phyloP scores from a whole-genome alignment of 495 filamentous ascomycete genomes.

The Tuber borchii region DNA sequence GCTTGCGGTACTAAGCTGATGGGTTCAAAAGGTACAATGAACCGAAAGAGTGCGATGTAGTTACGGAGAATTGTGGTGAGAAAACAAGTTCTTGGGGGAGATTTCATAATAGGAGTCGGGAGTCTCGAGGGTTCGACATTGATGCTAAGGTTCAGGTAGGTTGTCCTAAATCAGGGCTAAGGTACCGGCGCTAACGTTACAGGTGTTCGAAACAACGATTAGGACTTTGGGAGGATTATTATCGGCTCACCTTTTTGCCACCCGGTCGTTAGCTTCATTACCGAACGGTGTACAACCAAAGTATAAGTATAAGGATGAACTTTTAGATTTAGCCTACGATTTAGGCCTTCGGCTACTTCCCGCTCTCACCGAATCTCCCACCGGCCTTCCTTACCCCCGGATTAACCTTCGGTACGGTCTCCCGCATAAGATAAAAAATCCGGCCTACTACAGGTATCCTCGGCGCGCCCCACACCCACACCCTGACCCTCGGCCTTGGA shows the following conservation, averaged over 20 bases:
- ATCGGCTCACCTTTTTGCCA: constrained; percentile 86
- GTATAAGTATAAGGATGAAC: constrained; percentile 82
- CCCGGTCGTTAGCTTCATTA: constrained; percentile 53
- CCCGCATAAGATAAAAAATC: constrained; percentile 51
- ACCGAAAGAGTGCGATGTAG: constrained; percentile 70
- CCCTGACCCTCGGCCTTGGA: constrained; percentile 32
- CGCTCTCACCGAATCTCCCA: constrained; percentile 74
- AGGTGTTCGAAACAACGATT: constrained; percentile 97
- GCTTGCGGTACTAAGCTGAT: constrained; percentile 17
- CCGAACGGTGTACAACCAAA: constrained; percentile 31
- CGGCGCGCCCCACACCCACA: constrained; percentile 57
- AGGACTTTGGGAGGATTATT: constrained; percentile 84
- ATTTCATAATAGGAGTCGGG: constrained; percentile 33
- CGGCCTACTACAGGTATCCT: constrained; percentile 37
- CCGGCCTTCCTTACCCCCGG: constrained; percentile 87
- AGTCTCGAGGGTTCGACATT: constrained; percentile 78
- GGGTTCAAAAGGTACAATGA: constrained; percentile 32
- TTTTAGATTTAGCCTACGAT: constrained; percentile 77
- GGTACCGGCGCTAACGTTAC: constrained; percentile 35
- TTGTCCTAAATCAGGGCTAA: background rate
- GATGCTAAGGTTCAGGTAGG: constrained; percentile 73
- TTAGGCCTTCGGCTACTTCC: constrained; percentile 76
- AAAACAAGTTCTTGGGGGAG: constrained; percentile 38
- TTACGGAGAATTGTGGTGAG: constrained; percentile 55
- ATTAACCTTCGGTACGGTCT: constrained; percentile 93